Conservation (phyloP, 169 alveolate genomes). For the Eimeria acervulina region DNA sequence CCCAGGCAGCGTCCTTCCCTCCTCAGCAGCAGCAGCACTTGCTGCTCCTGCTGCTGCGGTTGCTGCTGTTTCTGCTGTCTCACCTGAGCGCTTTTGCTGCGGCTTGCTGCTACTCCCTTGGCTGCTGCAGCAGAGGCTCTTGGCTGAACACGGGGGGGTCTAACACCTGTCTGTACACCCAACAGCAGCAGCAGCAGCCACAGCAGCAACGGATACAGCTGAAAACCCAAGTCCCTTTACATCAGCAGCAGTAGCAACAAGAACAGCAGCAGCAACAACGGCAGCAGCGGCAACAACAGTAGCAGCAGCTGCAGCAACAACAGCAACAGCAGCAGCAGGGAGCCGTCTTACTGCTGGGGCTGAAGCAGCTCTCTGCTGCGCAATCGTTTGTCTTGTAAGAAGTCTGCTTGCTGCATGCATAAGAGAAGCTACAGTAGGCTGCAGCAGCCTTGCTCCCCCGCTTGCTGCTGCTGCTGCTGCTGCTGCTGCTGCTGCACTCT, state of each 20-base stretch:
- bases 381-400: background rate
- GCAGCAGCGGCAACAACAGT: background rate
- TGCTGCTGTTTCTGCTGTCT: background rate
- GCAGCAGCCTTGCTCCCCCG: conserved; percentile 44
- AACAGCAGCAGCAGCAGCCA: conserved; percentile 19
- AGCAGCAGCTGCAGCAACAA: background rate
- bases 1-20: background rate
- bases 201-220: background rate
- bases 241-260: conserved; percentile 2
- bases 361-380: background rate
- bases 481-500: background rate
- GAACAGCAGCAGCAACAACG: conserved; percentile 8
- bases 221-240: background rate
- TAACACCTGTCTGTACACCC: background rate
- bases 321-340: conserved; percentile 38
- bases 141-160: background rate
- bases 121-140: background rate
- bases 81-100: conserved; percentile 49
- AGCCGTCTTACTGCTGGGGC: background rate
- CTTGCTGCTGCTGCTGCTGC: conserved; percentile 27
- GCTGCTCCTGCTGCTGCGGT: no score
- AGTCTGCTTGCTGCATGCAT: conserved; percentile 27
- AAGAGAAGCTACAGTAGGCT: conserved; percentile 24
- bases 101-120: background rate
- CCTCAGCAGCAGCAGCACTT: background rate